Base-by-base conservation (phyloP, 2,329 filamentous ascomycete genomes). In the Colletotrichum camelliae region DNA sequence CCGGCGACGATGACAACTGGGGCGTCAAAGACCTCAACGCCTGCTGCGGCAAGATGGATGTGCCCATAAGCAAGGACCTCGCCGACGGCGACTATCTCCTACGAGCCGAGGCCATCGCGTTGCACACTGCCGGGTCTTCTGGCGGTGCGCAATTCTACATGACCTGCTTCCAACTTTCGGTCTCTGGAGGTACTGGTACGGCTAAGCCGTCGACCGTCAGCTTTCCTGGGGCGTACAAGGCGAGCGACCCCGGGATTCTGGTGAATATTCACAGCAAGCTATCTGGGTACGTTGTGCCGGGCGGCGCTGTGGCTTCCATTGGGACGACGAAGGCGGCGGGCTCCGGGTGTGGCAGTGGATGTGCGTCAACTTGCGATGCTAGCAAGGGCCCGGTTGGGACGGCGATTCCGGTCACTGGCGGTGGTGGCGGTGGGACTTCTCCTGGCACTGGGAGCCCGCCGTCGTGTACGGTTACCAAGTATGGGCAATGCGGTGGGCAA, bases 91-190 rank as follows among this genome's bases (percentile, higher is more conserved):
- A 86, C 78, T 85, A 89, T 77, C 84, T 90, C 24, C 81, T 90
- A 24, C 84, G 88, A 43, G 87, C 88, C 24, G 88, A 90, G 80
- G 85, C 83, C 12, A 86, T 90, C 62, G 88, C 88, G 5, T 82
- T 89, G 21, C 88, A 90, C 78, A 81, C 85, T 9, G 87, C 87
- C 7, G 80, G 80, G 7, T 77, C 78, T 1, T 29, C 78, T 2
- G 84, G 80, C 31, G 83, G 83, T 1, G 84, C 84, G 0, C 84
- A 86, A 78, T 78, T 85, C 15, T 86, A 85, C 81, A 84, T 86
- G 83, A 84, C 82, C 1, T 86, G 84, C 80, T 86, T 80, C 79
- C 84, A 85, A 80, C 77, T 85, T 55, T 81, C 81, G 31, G 79
- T 84, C 37, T 37, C 70, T 9, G 81, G 81, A 10, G 77, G 76